Base-by-base conservation (phyloP, 805 yeast species). In the Starmerella floris region DNA sequence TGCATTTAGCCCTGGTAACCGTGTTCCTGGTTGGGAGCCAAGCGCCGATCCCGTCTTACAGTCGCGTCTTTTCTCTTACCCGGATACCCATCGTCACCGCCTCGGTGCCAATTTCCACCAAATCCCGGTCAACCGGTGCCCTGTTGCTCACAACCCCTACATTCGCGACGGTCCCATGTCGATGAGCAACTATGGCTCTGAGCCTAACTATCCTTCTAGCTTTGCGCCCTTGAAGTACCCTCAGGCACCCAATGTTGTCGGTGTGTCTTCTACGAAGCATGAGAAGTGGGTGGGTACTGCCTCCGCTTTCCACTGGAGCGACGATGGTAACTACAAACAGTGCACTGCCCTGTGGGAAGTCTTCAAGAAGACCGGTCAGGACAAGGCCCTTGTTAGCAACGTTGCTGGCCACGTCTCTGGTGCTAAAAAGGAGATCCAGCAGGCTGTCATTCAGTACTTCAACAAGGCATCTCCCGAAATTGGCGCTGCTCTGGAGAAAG, bases 281-380 rank as follows among this genome's bases (percentile, higher is more conserved):
- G 93, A 82, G 65, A 71, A 74, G 48, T 83, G 91, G 91, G 65
- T 67, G 44, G 91, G 91, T 44, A 74, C 84, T 42, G 91, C 91
- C 37, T 66, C 77, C 48, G 83, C 88, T 51, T 82, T 73, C 76
- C 91, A 84, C 66, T 85, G 95, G 95, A 65, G 71, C 23, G 79
- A 77, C 40, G 83, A 74, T 46, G 65, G 66, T 51, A 95, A 87
- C 65, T 87, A 66, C 61, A 71, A 63, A 50, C 95, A 87, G 67
- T 80, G 95, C 39, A 67, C 78, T 48, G 76, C 62, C 27, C 71
- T 87, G 56, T 88, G 84, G 76, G 69, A 79, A 45, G 91, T 83
- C 28, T 70, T 83, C 59, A 80, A 80, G 41, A 78, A 65, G 59
- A 76, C 81, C 15, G 84, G 85, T 54, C 94, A 83, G 64, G 95